Evolutionary conservation across 352 stramenopile genomes (phyloP), one percentile per base, ranked within the genome.

Genomic region (Blastocystis sp.): DNA sequence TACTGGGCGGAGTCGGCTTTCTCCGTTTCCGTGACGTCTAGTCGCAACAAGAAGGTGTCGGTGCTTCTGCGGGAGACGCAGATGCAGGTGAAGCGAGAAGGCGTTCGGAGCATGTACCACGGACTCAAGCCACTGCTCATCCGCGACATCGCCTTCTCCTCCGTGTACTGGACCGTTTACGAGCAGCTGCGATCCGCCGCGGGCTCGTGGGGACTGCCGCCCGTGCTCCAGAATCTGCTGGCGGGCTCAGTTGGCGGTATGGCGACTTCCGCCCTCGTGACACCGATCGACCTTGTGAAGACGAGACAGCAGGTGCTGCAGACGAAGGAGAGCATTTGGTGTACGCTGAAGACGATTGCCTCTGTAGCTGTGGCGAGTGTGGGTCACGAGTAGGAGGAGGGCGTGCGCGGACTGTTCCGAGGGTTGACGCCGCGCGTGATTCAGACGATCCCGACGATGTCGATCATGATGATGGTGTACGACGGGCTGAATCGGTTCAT

Each of bases 391-490:
- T 39, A 69, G 51, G n/a, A 67, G 50, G 74, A 85, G 33, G 74
- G 74, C 12, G 61, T 85, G 59, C 74, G 50, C 19, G 74, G 74
- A 24, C 29, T 85, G n/a, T 85, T 85, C 37, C 29, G 74, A 70
- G 74, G 74, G 4, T n/a, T 85, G 21, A 85, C 74, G 19, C 74
- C 74, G 51, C 74, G 74, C 59, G 50, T 85, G 24, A 41, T 67
- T 29, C 74, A 85, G 19, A 85, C 74, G 2, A 69, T 69, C 24
- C 51, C 60, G 2, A 45, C 55, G 16, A 85, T 85, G 74, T 85
- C 74, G 26, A 41, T 85, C 3, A 85, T 85, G 74, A 85, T 85
- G 74, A 85, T 69, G 9, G 55, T 85, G 6, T 85, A 85, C 66
- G 74, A 85, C 45, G 50, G 74, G 41, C 24, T 85, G 1, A 85